phyloP scores from a whole-genome alignment of 2,329 filamentous ascomycete genomes.

The Teratosphaeria viscida region DNA sequence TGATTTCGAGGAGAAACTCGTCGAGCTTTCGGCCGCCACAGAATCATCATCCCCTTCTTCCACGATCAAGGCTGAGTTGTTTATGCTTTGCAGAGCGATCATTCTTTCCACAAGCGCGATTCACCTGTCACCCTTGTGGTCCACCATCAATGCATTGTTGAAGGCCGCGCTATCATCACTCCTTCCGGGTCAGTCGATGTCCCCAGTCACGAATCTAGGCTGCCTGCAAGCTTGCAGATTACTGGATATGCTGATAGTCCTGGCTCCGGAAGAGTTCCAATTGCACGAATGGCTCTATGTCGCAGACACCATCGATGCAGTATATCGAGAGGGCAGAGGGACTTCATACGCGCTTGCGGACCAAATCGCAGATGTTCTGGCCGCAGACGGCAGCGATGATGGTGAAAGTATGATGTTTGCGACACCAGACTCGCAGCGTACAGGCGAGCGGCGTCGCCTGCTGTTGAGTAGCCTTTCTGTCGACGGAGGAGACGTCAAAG shows the following conservation, averaged over 20 bases:
- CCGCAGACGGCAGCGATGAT: conserved; percentile 22
- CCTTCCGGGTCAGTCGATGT: conserved; percentile 49
- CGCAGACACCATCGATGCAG: conserved; percentile 90
- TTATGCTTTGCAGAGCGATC: conserved; percentile 75
- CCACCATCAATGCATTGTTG: conserved; percentile 75
- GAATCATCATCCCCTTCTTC: conserved; percentile 86
- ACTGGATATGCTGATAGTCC: conserved; percentile 74
- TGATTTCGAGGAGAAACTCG: conserved; percentile 67
- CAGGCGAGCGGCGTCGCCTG: conserved; percentile 18
- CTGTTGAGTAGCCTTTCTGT: conserved; percentile 43
- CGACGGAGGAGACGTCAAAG: conserved; percentile 46
- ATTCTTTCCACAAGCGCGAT: conserved; percentile 67
- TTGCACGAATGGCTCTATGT: conserved; percentile 98
- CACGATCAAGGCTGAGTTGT: conserved; percentile 76
- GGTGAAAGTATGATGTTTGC: conserved; percentile 4
- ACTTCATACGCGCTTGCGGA: conserved; percentile 70
- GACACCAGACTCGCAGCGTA: not conserved
- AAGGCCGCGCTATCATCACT: conserved; percentile 69
- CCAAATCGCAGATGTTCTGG: conserved; percentile 66
- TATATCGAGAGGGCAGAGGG: conserved; percentile 66
- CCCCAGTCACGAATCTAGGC: conserved; percentile 63
- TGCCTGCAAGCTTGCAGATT: conserved; percentile 90
- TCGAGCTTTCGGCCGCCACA: conserved; percentile 76
- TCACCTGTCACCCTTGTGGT: conserved; percentile 80
- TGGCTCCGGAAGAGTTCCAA: conserved; percentile 91